Evolutionary conservation across 2,329 filamentous ascomycete genomes (phyloP).

Genomic region (Arthrobotrys entomopaga): DNA sequence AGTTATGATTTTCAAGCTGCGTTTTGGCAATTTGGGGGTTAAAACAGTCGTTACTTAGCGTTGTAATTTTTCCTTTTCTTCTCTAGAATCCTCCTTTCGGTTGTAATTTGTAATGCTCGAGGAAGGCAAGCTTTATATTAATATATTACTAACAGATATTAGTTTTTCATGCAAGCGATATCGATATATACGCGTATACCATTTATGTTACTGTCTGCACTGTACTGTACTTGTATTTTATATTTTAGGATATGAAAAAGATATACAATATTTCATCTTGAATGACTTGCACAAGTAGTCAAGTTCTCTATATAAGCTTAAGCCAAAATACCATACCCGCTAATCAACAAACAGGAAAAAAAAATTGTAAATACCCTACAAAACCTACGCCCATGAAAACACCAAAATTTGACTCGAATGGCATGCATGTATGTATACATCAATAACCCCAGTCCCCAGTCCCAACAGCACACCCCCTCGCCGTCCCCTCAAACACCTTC

Average conservation of each 20-base stretch:
- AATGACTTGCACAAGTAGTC: no score
- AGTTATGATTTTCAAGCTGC: not conserved
- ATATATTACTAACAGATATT: not conserved
- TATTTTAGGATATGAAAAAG: no score
- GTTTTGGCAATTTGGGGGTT: not conserved
- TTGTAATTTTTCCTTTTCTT: not conserved
- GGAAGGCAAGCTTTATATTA: not conserved
- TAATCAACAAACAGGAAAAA: no score
- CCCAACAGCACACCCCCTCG: slow-evolving; percentile 23
- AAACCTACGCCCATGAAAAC: no score
- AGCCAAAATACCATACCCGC: no score
- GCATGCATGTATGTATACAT: not conserved
- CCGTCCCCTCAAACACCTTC: slow-evolving; percentile 28
- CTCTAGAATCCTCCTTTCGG: slow-evolving; percentile 4
- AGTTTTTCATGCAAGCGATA: not conserved
- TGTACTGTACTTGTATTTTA: not conserved
- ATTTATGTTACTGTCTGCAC: slow-evolving; percentile 4
- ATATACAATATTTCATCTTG: no score
- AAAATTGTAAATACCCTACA: no score
- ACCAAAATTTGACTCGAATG: no score
- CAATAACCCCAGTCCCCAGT: slow-evolving; percentile 27
- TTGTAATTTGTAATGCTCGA: slow-evolving; percentile 1
- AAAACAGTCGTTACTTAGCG: slow-evolving; percentile 29
- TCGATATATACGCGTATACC: slow-evolving; percentile 14
- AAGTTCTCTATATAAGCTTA: no score